These are phyloP conservation scores for Zasmidium angulare DNA, from an alignment of 2,329 filamentous ascomycete species.

Conservation along the genomic window DNA sequence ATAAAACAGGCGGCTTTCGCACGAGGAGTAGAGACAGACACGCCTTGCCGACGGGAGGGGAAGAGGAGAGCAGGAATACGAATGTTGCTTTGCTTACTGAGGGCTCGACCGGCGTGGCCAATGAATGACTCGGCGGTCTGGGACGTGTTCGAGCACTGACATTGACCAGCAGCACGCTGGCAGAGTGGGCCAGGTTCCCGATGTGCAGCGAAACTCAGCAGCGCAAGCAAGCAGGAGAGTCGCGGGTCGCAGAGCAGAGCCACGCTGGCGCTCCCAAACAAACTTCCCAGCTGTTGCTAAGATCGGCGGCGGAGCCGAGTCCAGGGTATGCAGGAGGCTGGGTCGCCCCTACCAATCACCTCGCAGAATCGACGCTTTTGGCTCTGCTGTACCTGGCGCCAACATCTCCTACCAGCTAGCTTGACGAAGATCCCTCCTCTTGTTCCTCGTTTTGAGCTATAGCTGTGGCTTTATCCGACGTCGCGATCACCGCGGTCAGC, in stretches of 20 bases:
- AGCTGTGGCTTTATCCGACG: not conserved
- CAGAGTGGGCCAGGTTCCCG: constrained; percentile 2
- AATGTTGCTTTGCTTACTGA: not conserved
- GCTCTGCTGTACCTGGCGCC: constrained; percentile 7
- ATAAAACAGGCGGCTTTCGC: not conserved
- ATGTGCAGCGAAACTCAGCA: constrained; percentile 7
- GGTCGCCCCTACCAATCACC: constrained; percentile 4
- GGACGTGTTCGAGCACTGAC: not conserved
- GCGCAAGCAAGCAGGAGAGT: not conserved
- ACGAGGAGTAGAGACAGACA: not conserved
- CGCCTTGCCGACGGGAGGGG: not conserved
- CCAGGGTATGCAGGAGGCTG: not conserved
- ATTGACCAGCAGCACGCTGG: not conserved
- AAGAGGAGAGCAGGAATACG: not conserved
- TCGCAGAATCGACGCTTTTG: not conserved
- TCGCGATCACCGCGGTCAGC: not conserved
- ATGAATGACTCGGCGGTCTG: not conserved
- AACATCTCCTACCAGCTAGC: constrained; percentile 11
- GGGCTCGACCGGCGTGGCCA: not conserved
- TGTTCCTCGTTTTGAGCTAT: not conserved
- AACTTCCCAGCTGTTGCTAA: constrained; percentile 4
- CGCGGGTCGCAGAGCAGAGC: too few relatives aligned
- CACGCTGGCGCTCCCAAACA: not conserved
- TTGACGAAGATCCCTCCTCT: constrained; percentile 1
- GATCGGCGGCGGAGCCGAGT: constrained; percentile 7